These are phyloP conservation scores for Ophiosphaerella herpotricha DNA, from an alignment of 2,329 filamentous ascomycete genomes.

Conservation along the genomic window DNA sequence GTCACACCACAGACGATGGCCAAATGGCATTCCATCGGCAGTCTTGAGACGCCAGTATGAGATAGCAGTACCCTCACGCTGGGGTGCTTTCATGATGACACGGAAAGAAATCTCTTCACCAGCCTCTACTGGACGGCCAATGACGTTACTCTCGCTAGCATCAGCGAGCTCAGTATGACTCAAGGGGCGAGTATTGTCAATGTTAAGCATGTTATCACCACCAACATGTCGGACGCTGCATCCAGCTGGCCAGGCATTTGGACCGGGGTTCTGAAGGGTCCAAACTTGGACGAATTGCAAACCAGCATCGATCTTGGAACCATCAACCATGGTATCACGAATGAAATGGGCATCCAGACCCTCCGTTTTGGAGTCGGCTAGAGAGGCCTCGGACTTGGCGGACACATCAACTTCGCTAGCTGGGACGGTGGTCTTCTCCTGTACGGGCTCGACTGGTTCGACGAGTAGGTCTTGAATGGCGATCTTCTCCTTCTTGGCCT, in stretches of 20 bases:
- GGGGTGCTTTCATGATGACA: slow-evolving; percentile 80
- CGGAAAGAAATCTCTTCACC: slow-evolving; percentile 81
- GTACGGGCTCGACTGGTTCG: slow-evolving; percentile 31
- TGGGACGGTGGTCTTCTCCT: slow-evolving; percentile 40
- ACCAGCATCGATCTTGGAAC: slow-evolving; percentile 71
- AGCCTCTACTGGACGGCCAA: slow-evolving; percentile 69
- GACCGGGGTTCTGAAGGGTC: slow-evolving; percentile 85
- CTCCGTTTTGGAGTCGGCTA: slow-evolving; percentile 15
- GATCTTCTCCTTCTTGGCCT: slow-evolving; percentile 49
- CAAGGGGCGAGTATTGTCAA: slow-evolving; percentile 79
- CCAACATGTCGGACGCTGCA: slow-evolving; percentile 90
- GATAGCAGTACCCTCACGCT: slow-evolving; percentile 76
- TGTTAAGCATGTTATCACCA: slow-evolving; percentile 94
- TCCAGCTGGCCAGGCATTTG: slow-evolving; percentile 79
- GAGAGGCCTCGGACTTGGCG: slow-evolving; percentile 19
- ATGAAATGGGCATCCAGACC: slow-evolving; percentile 71
- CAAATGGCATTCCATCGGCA: slow-evolving; percentile 79
- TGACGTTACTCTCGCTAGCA: slow-evolving; percentile 81
- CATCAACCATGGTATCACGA: slow-evolving; percentile 78
- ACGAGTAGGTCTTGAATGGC: slow-evolving; percentile 46
- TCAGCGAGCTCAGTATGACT: slow-evolving; percentile 75
- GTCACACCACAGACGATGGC: slow-evolving; percentile 94
- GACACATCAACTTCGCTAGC: slow-evolving; percentile 9
- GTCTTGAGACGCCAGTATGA: slow-evolving; percentile 97
- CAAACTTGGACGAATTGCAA: slow-evolving; percentile 86